phyloP scores from a whole-genome alignment of 225 moss, liverwort and hornwort species.

The Marchantia polymorpha region DNA sequence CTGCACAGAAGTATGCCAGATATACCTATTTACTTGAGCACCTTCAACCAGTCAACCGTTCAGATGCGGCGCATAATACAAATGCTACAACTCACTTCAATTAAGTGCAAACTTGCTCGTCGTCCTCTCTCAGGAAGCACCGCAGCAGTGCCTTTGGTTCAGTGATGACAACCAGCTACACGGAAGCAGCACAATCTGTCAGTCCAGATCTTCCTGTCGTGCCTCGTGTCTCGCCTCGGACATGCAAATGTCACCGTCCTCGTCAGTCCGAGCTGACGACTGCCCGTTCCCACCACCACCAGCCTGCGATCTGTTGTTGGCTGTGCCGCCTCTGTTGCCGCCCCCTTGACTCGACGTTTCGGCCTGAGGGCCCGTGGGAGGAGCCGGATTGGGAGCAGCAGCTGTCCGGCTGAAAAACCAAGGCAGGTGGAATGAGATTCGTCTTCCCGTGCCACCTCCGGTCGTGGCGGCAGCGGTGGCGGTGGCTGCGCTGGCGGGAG shows the following conservation, averaged over 20 bases:
- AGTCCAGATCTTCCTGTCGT: constrained; percentile 57
- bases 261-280: constrained; percentile 46
- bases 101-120: constrained; percentile 29
- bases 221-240: constrained; percentile 57
- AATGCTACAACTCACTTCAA: constrained; percentile 48
- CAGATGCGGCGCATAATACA: constrained; percentile 41
- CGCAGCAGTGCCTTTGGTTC: constrained; percentile 20
- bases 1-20: constrained; percentile 22
- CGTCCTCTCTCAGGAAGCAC: constrained; percentile 25
- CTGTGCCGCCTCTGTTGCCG: constrained; percentile 28
- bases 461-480: constrained; percentile 22
- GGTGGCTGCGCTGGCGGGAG: constrained; percentile 38
- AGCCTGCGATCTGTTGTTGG: constrained; percentile 39
- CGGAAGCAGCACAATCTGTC: constrained; percentile 18
- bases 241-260: constrained; percentile 49
- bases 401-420: constrained; percentile 82
- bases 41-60: constrained; percentile 22
- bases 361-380: constrained; percentile 51
- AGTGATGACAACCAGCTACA: constrained; percentile 10
- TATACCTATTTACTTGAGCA: constrained; percentile 45
- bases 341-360: constrained; percentile 63
- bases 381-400: constrained; percentile 43
- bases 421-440: constrained; percentile 77
- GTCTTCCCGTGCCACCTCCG: constrained; percentile 53
- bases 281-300: constrained; percentile 41